These are phyloP conservation scores for Aschersonia sp. DNA, from an alignment of 2,329 filamentous ascomycete species.

Conservation along the genomic window DNA sequence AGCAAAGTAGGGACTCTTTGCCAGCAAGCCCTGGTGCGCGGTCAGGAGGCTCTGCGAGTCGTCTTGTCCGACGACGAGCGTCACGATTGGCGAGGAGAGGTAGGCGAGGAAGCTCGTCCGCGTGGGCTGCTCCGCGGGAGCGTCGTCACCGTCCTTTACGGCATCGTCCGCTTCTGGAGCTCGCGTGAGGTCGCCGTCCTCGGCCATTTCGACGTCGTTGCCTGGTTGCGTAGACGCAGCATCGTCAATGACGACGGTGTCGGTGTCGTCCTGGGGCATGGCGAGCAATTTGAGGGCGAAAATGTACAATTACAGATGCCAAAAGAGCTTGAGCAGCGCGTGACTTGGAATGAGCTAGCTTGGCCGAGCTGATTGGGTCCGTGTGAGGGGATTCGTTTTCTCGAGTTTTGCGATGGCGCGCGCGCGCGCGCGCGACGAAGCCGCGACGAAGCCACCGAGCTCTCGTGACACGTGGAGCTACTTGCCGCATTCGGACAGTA, in stretches of 20 bases:
- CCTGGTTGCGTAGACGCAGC: constrained; percentile 15
- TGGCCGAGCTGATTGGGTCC: not conserved
- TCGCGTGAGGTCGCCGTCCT: constrained; percentile 10
- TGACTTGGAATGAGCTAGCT: not conserved
- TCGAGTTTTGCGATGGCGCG: not conserved
- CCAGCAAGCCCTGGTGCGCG: constrained; percentile 66
- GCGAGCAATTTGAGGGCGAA: not conserved
- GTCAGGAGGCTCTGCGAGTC: constrained; percentile 48
- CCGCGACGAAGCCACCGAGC: not conserved
- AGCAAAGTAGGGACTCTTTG: constrained; percentile 60
- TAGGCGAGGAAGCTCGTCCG: constrained; percentile 40
- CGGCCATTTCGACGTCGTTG: constrained; percentile 25
- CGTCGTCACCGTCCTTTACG: constrained; percentile 8
- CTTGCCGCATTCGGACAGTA: not conserved
- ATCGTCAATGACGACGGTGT: constrained; percentile 13
- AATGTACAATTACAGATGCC: not conserved
- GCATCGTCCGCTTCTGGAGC: constrained; percentile 13
- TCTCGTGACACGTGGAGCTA: not conserved
- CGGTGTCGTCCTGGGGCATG: not conserved
- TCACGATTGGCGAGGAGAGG: constrained; percentile 54
- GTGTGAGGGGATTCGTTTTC: not conserved
- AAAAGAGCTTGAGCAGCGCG: too few species aligned
- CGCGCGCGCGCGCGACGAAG: not conserved
- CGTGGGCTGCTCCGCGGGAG: constrained; percentile 18
- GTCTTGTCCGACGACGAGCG: constrained; percentile 48